phyloP scores from a whole-genome alignment of 257 asterid genomes.

The Striga asiatica region DNA sequence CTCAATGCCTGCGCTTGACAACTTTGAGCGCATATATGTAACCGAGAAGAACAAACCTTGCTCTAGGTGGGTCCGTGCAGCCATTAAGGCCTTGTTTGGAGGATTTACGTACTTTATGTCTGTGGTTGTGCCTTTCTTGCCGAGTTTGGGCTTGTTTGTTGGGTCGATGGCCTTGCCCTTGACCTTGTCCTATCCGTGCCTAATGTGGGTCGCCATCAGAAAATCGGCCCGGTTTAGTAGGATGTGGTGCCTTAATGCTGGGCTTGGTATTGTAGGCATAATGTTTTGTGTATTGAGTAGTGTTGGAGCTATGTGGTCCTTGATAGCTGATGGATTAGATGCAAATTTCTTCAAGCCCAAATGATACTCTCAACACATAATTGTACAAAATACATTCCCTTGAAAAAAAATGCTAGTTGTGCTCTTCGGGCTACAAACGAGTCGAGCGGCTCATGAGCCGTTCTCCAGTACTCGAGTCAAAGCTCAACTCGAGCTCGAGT shows the following conservation, averaged over 20 bases:
- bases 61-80: conserved; percentile 42
- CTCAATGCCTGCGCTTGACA: conserved; percentile 62
- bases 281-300: conserved; percentile 20
- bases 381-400: no score
- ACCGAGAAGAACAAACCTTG: conserved; percentile 36
- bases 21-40: conserved; percentile 37
- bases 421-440: no score
- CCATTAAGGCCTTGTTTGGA: conserved; percentile 38
- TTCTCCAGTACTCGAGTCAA: no score
- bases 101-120: conserved; percentile 46
- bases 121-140: conserved; percentile 52
- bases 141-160: conserved; percentile 33
- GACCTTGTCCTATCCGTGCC: conserved; percentile 53
- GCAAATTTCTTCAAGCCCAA: conserved; percentile 67
- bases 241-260: conserved; percentile 42
- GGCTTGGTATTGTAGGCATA: conserved; percentile 35
- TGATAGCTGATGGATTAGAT: conserved; percentile 37
- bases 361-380: no score
- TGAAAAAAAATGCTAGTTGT: no score
- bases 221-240: conserved; percentile 25
- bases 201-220: conserved; percentile 59
- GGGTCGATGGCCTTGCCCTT: conserved; percentile 51
- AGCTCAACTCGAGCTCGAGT: no score
- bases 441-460: no score
- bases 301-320: conserved; percentile 39